Evolutionary conservation across 495 filamentous ascomycete species (phyloP).

Genomic region (Staphylotrichum tortipilum): DNA sequence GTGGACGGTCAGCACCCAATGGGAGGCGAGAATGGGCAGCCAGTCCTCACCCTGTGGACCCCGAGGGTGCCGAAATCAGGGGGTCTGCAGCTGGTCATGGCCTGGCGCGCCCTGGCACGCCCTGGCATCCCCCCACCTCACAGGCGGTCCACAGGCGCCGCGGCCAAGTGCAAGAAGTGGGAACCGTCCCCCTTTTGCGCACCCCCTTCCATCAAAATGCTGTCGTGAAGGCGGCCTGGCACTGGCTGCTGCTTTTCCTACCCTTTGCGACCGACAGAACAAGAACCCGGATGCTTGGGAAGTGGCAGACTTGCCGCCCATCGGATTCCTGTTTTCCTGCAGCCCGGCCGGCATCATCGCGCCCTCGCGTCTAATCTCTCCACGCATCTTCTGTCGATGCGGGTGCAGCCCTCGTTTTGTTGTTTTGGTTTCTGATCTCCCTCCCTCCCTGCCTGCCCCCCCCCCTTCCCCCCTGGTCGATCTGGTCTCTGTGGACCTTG

Average conservation of each 20-base stretch:
- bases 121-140: too few relatives aligned
- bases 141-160: too few relatives aligned
- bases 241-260: slow-evolving; percentile 13
- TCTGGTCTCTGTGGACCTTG: background rate
- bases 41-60: background rate
- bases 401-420: slow-evolving; percentile 15
- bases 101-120: slow-evolving; percentile 1
- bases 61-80: slow-evolving; percentile 7
- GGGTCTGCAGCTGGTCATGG: background rate
- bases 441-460: too few relatives aligned
- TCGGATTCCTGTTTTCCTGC: slow-evolving; percentile 3
- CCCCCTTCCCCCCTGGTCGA: background rate
- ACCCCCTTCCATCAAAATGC: slow-evolving; percentile 16
- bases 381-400: too few relatives aligned
- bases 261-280: background rate
- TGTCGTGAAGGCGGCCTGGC: slow-evolving; percentile 10
- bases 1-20: background rate
- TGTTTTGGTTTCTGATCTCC: background rate
- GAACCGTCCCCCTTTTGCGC: slow-evolving; percentile 6
- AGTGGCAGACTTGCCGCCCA: slow-evolving; percentile 6
- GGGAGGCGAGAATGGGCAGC: background rate
- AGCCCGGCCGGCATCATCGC: slow-evolving; percentile 18
- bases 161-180: slow-evolving; percentile 2
- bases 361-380: too few relatives aligned
- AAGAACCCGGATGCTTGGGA: too few relatives aligned